These are phyloP conservation scores for Cladosporium oxysporum DNA, from an alignment of 2,329 filamentous ascomycete species.

Conservation along the genomic window DNA sequence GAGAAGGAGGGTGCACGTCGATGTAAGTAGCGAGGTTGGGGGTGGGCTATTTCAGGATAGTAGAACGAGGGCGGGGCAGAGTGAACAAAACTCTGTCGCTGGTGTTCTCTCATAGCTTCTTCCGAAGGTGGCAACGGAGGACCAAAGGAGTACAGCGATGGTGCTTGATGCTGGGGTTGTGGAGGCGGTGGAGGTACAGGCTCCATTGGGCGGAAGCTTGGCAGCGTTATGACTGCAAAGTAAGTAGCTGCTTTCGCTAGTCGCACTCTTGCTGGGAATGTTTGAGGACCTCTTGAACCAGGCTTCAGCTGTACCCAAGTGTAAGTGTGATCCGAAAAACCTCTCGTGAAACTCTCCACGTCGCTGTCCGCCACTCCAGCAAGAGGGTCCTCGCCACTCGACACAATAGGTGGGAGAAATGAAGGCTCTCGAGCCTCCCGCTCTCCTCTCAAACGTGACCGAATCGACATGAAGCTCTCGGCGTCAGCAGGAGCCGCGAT, in stretches of 20 bases:
- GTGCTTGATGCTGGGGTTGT: neutral
- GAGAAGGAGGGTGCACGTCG: constrained; percentile 19
- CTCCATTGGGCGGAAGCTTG: constrained; percentile 34
- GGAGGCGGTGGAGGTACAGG: constrained; percentile 16
- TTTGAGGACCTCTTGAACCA: constrained; percentile 36
- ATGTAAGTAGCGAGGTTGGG: constrained; percentile 22
- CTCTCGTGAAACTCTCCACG: constrained; percentile 47
- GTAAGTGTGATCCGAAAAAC: constrained; percentile 45
- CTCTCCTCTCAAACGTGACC: constrained; percentile 49
- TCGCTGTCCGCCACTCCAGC: constrained; percentile 44
- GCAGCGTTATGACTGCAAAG: constrained; percentile 47
- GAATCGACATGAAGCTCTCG: constrained; percentile 47
- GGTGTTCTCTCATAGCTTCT: constrained; percentile 21
- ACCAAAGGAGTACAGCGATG: constrained; percentile 16
- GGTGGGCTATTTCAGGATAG: constrained; percentile 22
- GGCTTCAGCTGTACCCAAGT: constrained; percentile 41
- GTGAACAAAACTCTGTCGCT: constrained; percentile 24
- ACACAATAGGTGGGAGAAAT: constrained; percentile 53
- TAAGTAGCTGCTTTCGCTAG: constrained; percentile 48
- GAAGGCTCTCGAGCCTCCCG: constrained; percentile 50
- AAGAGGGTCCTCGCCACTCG: constrained; percentile 46
- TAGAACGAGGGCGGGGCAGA: constrained; percentile 26
- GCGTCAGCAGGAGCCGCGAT: constrained; percentile 45
- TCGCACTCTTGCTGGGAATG: constrained; percentile 38
- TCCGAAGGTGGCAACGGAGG: constrained; percentile 17